Conservation (phyloP, 768 basidiomycete species). For the Lentinus brumalis region DNA sequence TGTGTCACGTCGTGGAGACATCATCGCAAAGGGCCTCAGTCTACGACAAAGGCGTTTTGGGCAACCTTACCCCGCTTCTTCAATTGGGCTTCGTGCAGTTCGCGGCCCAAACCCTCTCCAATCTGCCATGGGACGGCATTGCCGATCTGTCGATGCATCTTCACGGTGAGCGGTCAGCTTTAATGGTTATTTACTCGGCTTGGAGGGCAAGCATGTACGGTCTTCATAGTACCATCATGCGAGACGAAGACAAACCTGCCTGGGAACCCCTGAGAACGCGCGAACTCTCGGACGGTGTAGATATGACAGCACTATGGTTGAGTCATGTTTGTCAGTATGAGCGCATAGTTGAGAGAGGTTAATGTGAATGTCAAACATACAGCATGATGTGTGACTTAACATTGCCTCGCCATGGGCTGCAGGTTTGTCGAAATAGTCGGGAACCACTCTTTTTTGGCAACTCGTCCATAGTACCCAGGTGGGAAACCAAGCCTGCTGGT, state of each 20-base stretch:
- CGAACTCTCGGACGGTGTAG: slow-evolving; percentile 74
- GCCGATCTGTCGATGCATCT: slow-evolving; percentile 84
- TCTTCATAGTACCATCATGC: slow-evolving; percentile 52
- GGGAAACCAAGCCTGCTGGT: slow-evolving; percentile 53
- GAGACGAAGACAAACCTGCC: slow-evolving; percentile 70
- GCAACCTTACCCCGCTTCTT: slow-evolving; percentile 49
- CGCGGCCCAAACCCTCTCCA: slow-evolving; percentile 61
- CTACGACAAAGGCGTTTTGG: slow-evolving; percentile 40
- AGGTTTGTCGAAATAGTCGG: slow-evolving; percentile 79
- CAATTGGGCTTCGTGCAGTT: slow-evolving; percentile 54
- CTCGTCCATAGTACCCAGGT: slow-evolving; percentile 56
- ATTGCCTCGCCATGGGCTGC: slow-evolving; percentile 78
- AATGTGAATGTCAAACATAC: slow-evolving; percentile 21
- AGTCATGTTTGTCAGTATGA: background rate
- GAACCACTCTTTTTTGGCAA: slow-evolving; percentile 58
- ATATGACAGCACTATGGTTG: slow-evolving; percentile 62
- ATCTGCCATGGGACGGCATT: slow-evolving; percentile 78
- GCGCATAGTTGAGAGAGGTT: too few relatives aligned
- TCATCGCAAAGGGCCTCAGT: too few relatives aligned
- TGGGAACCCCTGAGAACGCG: slow-evolving; percentile 81
- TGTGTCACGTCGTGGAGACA: too few relatives aligned
- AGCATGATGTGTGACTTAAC: slow-evolving; percentile 67
- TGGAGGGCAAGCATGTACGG: slow-evolving; percentile 43
- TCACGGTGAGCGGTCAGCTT: background rate
- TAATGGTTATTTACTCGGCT: background rate